Percentiles rank a stretch among this genome's conserved stretches.
These are phyloP conservation scores for Jimgerdemannia flammicorona DNA, from an alignment of 192 early-diverging fungal species.

Conservation along the genomic window DNA sequence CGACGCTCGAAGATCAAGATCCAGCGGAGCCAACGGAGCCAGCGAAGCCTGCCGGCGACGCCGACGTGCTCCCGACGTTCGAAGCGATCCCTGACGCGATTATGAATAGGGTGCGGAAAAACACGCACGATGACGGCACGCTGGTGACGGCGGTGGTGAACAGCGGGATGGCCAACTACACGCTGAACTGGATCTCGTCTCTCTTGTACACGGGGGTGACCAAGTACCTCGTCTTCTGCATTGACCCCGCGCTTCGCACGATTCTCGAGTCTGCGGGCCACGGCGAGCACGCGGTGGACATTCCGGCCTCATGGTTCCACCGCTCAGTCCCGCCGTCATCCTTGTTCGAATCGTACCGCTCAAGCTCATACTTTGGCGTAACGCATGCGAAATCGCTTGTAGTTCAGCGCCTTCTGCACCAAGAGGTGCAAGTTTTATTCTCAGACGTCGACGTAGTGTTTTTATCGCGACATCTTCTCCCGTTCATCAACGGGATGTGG, in stretches of 20 bases:
- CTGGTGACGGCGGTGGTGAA: constrained; percentile 32
- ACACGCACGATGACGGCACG: background rate
- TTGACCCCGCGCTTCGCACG: constrained; percentile 27
- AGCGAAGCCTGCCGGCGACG: background rate
- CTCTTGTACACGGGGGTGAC: constrained; percentile 11
- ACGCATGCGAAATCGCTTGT: constrained; percentile 36
- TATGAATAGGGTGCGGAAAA: background rate
- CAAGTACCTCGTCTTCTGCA: constrained; percentile 31
- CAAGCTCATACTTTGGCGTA: constrained; percentile 25
- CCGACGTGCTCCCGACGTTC: background rate
- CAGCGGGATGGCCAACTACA: constrained; percentile 35
- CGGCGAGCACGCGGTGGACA: constrained; percentile 20
- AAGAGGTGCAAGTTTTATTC: constrained; percentile 24
- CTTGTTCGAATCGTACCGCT: constrained; percentile 21
- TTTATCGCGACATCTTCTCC: constrained; percentile 15
- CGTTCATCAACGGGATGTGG: constrained; percentile 22
- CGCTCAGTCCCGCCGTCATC: constrained; percentile 7
- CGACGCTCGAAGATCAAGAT: no score
- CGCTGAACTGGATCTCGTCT: constrained; percentile 37
- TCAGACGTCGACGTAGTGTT: constrained; percentile 39
- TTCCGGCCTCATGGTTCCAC: constrained; percentile 33
- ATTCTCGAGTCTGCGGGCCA: constrained; percentile 22
- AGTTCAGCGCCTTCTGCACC: constrained; percentile 29
- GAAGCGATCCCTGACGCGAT: background rate
- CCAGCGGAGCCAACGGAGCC: background rate